These are phyloP conservation scores for Lippia alba DNA, from an alignment of 305 asterid species.

Conservation along the genomic window DNA sequence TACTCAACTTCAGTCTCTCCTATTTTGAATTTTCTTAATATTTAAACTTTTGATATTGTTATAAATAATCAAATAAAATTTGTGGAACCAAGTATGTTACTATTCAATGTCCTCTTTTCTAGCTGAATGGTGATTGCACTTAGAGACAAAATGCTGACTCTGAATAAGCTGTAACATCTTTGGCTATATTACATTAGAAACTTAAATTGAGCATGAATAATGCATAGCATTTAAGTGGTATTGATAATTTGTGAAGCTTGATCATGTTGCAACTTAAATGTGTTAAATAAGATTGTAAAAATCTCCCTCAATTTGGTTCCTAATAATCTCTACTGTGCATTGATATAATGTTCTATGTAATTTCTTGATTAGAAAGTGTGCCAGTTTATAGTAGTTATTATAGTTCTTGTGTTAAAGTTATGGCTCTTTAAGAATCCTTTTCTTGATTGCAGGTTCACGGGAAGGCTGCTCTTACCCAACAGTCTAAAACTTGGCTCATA, in stretches of 20 bases:
- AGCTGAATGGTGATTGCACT: neutral
- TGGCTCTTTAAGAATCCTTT: too few relatives aligned
- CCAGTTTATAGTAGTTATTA: neutral
- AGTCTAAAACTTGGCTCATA: constrained; percentile 87
- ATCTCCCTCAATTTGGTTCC: neutral
- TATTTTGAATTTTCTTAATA: neutral
- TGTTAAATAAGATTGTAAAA: neutral
- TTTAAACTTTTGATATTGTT: neutral
- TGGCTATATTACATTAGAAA: constrained; percentile 10
- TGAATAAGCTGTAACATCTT: neutral
- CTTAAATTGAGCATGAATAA: neutral
- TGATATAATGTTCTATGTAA: neutral
- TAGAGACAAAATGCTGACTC: neutral
- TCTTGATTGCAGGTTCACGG: too few relatives aligned
- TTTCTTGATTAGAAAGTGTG: neutral
- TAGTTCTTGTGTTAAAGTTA: constrained; percentile 18
- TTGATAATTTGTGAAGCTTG: constrained; percentile 16
- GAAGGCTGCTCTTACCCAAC: constrained; percentile 27
- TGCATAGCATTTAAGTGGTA: neutral
- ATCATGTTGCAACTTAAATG: neutral
- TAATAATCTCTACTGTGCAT: neutral
- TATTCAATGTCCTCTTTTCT: neutral
- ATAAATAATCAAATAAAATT: neutral
- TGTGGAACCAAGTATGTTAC: neutral
- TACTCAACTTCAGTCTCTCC: neutral